Percentiles rank a stretch among this genome's conserved stretches.
phyloP scores from a whole-genome alignment of 139 green algal genomes.

The Haematococcus sp. region DNA sequence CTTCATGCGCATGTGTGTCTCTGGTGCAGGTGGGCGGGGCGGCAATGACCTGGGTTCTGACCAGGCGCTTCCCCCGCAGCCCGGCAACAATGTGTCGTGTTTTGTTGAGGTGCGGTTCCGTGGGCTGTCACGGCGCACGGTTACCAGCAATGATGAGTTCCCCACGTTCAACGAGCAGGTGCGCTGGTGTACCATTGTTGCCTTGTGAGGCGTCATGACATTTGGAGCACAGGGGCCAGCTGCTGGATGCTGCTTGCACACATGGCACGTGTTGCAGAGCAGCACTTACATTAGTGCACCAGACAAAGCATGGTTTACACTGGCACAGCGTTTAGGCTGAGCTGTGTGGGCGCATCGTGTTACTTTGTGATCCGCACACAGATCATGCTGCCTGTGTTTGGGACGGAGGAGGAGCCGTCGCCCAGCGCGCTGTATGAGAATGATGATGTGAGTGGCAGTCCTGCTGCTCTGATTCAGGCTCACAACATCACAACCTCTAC shows the following conservation, averaged over 20 bases:
- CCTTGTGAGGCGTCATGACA: not conserved
- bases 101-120: constrained; percentile 51
- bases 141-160: constrained; percentile 18
- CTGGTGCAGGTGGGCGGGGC: not conserved
- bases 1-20: no score
- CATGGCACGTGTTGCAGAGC: not conserved
- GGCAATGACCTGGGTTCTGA: not conserved
- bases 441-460: constrained; percentile 7
- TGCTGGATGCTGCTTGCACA: not conserved
- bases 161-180: constrained; percentile 62
- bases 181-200: not conserved
- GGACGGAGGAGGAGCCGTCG: constrained; percentile 11
- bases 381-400: constrained; percentile 14
- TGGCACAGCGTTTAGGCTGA: no score
- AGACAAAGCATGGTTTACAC: no score
- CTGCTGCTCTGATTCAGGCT: no score
- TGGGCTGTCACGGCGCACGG: constrained; percentile 5
- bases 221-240: not conserved
- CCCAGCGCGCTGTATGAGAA: constrained; percentile 31
- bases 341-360: no score
- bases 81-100: not conserved
- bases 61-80: not conserved
- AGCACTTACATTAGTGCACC: not conserved
- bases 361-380: not conserved
- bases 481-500: no score